These are phyloP conservation scores for Floccularia luteovirens DNA, from an alignment of 768 basidiomycete genomes.

Conservation along the genomic window DNA sequence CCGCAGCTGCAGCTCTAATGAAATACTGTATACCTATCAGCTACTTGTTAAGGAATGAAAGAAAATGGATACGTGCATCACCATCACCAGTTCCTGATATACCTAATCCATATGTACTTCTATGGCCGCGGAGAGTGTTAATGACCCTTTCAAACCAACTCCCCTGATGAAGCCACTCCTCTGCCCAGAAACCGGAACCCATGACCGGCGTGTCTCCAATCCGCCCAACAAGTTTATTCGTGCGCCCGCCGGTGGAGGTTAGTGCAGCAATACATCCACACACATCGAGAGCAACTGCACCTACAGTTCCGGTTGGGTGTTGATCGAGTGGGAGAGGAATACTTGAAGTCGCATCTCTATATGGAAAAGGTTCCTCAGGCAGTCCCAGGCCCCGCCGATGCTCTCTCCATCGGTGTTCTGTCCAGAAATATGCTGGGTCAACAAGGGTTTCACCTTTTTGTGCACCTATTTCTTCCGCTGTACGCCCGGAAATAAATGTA, in stretches of 20 bases:
- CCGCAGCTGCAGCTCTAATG: constrained; percentile 62
- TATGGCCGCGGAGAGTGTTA: constrained; percentile 15
- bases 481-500: constrained; percentile 58
- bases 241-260: constrained; percentile 78
- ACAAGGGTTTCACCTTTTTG: constrained; percentile 50
- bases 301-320: constrained; percentile 73
- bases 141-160: constrained; percentile 1
- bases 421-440: constrained; percentile 75
- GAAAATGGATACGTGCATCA: constrained; percentile 42
- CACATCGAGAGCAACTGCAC: constrained; percentile 73
- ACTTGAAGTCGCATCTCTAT: constrained; percentile 13
- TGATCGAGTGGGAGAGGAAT: constrained; percentile 35
- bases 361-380: constrained; percentile 56
- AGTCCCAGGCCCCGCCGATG: constrained; percentile 68
- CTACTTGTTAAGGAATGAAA: constrained; percentile 2
- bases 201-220: constrained; percentile 79
- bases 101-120: constrained; percentile 42
- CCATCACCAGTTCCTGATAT: constrained; percentile 85
- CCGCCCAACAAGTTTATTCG: constrained; percentile 78
- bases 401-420: constrained; percentile 66
- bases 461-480: constrained; percentile 55
- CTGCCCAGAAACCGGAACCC: constrained; percentile 81
- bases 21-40: constrained; percentile 46
- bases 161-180: constrained; percentile 48
- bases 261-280: constrained; percentile 65